These are phyloP conservation scores for Arctium lappa DNA, from an alignment of 129 eudicot genomes.

Conservation along the genomic window DNA sequence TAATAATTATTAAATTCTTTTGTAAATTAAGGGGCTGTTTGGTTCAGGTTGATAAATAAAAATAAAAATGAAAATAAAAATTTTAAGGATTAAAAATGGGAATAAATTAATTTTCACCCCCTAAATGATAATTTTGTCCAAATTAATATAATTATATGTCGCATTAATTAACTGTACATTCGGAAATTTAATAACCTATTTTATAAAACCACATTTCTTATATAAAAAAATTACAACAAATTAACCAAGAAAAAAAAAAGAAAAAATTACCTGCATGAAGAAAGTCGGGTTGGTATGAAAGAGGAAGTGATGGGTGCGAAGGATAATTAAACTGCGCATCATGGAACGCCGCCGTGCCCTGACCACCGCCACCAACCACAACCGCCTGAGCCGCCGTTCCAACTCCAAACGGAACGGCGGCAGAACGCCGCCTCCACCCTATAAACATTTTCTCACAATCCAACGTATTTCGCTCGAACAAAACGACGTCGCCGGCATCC, in stretches of 20 bases:
- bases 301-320: conserved; percentile 27
- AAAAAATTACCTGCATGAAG: conserved; percentile 19
- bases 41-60: too few species aligned
- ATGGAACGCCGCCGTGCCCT: conserved; percentile 23
- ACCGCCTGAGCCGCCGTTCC: conserved; percentile 13
- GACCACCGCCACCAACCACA: conserved; percentile 21
- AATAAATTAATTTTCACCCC: too few species aligned
- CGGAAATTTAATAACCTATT: too few species aligned
- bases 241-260: neutral
- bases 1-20: too few species aligned
- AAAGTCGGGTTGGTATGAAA: conserved; percentile 12
- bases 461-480: conserved; percentile 42
- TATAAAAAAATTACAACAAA: too few species aligned
- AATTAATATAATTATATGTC: too few species aligned
- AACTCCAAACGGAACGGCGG: neutral
- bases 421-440: conserved; percentile 56
- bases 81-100: too few species aligned
- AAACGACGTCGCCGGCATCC: conserved; percentile 80
- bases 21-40: too few species aligned
- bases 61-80: too few species aligned
- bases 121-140: too few species aligned
- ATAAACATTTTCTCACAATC: conserved; percentile 55
- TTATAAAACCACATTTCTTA: too few species aligned
- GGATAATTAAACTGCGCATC: conserved; percentile 39
- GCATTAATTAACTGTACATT: too few species aligned